Evolutionary conservation across 2,329 filamentous ascomycete genomes (phyloP).

Genomic region (Botryotinia calthae): DNA sequence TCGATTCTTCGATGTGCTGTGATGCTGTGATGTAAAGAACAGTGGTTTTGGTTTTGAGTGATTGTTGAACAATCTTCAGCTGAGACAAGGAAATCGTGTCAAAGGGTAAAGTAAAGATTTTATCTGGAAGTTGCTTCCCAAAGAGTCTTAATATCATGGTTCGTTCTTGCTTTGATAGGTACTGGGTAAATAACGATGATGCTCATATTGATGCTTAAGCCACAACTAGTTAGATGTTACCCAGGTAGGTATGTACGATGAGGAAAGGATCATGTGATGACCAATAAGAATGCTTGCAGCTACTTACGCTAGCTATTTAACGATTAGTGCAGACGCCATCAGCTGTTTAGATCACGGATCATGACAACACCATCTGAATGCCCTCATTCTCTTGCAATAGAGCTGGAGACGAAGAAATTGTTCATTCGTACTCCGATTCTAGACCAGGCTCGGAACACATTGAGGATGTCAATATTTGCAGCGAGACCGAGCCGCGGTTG

Average conservation of each 20-base stretch:
- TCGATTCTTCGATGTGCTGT: neutral
- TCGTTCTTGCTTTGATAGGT: neutral
- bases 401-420: neutral
- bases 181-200: slow-evolving; percentile 6
- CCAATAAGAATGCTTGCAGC: neutral
- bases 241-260: neutral
- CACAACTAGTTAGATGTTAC: neutral
- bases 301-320: neutral
- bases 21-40: neutral
- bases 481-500: too few relatives aligned
- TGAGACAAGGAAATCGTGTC: neutral
- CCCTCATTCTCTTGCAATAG: neutral
- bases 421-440: too few relatives aligned
- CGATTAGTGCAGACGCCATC: neutral
- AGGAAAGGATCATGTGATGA: neutral
- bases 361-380: neutral
- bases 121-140: neutral
- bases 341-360: too few relatives aligned
- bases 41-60: neutral
- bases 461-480: neutral
- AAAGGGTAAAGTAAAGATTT: neutral
- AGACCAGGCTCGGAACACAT: neutral
- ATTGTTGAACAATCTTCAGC: neutral
- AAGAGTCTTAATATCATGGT: neutral
- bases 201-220: neutral